Evolutionary conservation across 208 protist genomes (phyloP).

Genomic region (Zelonia costaricensis): DNA sequence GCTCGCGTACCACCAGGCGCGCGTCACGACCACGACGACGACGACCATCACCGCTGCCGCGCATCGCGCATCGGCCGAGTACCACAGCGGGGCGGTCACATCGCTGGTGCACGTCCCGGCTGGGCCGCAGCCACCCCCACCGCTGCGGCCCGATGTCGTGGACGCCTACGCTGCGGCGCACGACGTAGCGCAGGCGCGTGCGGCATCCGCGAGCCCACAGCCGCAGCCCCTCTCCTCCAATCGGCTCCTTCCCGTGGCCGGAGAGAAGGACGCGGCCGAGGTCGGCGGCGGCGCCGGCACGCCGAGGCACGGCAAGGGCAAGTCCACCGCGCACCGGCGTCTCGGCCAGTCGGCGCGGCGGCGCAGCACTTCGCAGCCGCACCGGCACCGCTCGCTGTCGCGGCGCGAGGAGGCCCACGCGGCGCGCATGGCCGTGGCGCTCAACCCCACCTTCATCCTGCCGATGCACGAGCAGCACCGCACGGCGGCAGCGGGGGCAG

Average conservation of each 20-base stretch:
- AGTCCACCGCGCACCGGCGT: too few relatives aligned
- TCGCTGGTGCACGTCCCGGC: slow-evolving; percentile 1
- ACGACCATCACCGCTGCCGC: background rate
- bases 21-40: background rate
- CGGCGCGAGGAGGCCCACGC: slow-evolving; percentile 14
- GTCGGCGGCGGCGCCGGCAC: too few relatives aligned
- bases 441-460: slow-evolving; percentile 6
- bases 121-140: background rate
- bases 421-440: slow-evolving; percentile 5
- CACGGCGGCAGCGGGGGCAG: slow-evolving; percentile 1
- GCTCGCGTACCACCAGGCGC: background rate
- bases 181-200: background rate
- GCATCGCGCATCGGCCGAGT: background rate
- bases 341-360: background rate
- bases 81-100: slow-evolving; percentile 15
- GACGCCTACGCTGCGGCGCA: slow-evolving; percentile 1
- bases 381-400: background rate
- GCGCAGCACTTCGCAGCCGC: background rate
- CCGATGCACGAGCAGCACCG: background rate
- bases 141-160: slow-evolving; percentile 12
- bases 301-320: too few relatives aligned
- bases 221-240: too few relatives aligned
- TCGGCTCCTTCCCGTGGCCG: too few relatives aligned
- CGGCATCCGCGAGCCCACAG: slow-evolving; percentile 3
- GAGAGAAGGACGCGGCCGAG: too few relatives aligned